Percentiles rank a stretch among this genome's conserved stretches.
Conservation (phyloP, 306 rosid species). For the Clitoria ternatea region DNA sequence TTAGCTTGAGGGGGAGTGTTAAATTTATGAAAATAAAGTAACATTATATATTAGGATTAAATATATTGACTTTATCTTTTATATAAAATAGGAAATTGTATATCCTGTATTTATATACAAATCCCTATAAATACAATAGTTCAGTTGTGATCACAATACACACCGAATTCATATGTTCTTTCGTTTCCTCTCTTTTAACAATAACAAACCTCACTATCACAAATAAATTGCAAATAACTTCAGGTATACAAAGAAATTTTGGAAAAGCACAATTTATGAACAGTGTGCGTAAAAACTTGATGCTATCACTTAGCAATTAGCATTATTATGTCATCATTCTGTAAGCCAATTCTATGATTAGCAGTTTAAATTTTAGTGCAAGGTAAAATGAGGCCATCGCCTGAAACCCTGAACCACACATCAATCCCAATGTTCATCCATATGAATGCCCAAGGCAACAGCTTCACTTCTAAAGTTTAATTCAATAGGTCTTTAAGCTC, state of each 20-base stretch:
- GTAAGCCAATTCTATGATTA: neutral
- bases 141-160: no score
- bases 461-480: neutral
- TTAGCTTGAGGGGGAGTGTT: no score
- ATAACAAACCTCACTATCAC: neutral
- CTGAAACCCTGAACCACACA: neutral
- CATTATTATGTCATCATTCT: neutral
- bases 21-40: no score
- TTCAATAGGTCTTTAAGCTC: constrained; percentile 8
- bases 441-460: neutral
- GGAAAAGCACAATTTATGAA: neutral
- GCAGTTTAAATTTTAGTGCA: neutral
- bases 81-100: no score
- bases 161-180: no score
- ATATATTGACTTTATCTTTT: no score
- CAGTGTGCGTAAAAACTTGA: neutral
- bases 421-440: constrained; percentile 3
- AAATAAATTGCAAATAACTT: neutral
- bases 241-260: neutral
- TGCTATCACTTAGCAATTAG: no score
- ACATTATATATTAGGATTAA: no score
- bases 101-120: no score
- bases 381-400: neutral
- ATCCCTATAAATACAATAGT: no score
- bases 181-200: no score